Conservation (phyloP, 73 alveolate genomes). For the Paramecium sexaurelia region DNA sequence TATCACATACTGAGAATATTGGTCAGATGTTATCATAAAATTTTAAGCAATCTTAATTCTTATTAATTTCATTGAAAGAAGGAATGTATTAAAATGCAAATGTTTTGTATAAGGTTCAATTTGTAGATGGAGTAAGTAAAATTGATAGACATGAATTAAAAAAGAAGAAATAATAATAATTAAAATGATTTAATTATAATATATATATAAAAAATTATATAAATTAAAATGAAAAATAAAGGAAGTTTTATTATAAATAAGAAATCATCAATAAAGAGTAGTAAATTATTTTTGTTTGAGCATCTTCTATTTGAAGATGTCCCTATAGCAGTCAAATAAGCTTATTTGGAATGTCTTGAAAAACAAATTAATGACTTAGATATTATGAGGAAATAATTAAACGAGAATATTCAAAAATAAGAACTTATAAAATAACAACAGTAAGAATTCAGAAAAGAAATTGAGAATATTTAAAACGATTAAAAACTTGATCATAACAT, state of each 20-base stretch:
- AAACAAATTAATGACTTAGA: slow-evolving; percentile 8
- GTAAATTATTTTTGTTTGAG: not conserved
- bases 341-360: slow-evolving; percentile 7
- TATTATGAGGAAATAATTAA: not conserved
- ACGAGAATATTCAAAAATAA: not conserved
- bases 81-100: slow-evolving; percentile 99
- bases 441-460: not conserved
- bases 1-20: slow-evolving; percentile 96
- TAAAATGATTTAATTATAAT: not conserved
- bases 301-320: slow-evolving; percentile 34
- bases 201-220: slow-evolving; percentile 9
- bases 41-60: slow-evolving; percentile 70
- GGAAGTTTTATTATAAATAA: slow-evolving; percentile 28
- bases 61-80: slow-evolving; percentile 94
- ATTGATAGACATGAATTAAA: slow-evolving; percentile 86
- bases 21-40: slow-evolving; percentile 67
- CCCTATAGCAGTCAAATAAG: slow-evolving; percentile 18
- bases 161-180: slow-evolving; percentile 50
- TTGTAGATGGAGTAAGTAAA: slow-evolving; percentile 87
- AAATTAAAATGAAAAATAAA: not conserved
- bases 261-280: slow-evolving; percentile 26
- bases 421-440: not conserved
- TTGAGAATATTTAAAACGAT: not conserved
- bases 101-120: slow-evolving; percentile 94
- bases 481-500: not conserved